Percentiles rank a stretch among this genome's conserved stretches.
Evolutionary conservation across 768 basidiomycete species (phyloP).

Genomic region (Pisolithus microcarpus): DNA sequence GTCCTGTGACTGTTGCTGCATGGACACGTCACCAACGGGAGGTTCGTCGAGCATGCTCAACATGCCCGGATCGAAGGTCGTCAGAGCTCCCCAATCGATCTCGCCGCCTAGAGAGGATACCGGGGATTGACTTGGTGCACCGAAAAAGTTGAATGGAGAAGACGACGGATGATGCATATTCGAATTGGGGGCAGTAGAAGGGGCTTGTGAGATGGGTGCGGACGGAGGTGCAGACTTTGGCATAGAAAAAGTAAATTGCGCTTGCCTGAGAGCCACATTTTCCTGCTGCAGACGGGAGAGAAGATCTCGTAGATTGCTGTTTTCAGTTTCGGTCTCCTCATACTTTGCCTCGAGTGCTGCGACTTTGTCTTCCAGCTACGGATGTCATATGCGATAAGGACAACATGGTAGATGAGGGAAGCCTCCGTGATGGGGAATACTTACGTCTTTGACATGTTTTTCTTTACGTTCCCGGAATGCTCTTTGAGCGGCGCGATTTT

Average conservation of each 20-base stretch:
- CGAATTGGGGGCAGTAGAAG: constrained; percentile 18
- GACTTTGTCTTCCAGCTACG: constrained; percentile 85
- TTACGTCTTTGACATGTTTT: constrained; percentile 92
- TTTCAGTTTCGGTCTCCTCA: constrained; percentile 63
- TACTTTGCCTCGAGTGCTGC: constrained; percentile 81
- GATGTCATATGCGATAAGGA: not conserved
- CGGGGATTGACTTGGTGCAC: constrained; percentile 20
- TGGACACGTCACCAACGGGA: constrained; percentile 50
- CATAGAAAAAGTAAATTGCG: constrained; percentile 77
- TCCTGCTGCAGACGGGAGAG: constrained; percentile 80
- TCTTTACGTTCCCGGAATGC: constrained; percentile 97
- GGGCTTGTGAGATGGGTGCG: constrained; percentile 8
- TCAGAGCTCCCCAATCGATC: constrained; percentile 59
- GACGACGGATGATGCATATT: constrained; percentile 5
- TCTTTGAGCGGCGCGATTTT: constrained; percentile 94
- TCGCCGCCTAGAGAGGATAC: constrained; percentile 21
- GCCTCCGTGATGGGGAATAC: constrained; percentile 27
- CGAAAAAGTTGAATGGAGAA: constrained; percentile 22
- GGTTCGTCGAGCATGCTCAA: constrained; percentile 60
- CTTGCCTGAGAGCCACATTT: constrained; percentile 74
- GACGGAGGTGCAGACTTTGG: constrained; percentile 34
- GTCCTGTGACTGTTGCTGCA: constrained; percentile 42
- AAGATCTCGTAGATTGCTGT: constrained; percentile 84
- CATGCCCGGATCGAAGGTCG: constrained; percentile 62
- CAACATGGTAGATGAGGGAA: not conserved